phyloP scores from a whole-genome alignment of 2,329 filamentous ascomycete species.

The Epichloe sp. region DNA sequence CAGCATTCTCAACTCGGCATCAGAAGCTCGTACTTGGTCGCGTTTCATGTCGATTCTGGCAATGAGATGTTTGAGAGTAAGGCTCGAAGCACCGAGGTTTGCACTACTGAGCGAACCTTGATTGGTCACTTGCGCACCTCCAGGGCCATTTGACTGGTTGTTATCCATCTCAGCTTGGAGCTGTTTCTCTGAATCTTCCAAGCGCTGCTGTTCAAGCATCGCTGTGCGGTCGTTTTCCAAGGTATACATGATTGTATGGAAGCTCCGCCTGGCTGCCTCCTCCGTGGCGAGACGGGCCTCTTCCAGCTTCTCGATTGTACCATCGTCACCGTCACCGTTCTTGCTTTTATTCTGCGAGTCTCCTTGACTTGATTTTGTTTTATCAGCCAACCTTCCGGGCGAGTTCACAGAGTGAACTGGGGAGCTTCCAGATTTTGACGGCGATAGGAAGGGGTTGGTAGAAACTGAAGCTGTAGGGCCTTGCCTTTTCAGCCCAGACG shows the following conservation, averaged over 20 bases:
- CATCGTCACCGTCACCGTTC: slow-evolving; percentile 46
- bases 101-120: slow-evolving; percentile 86
- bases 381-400: slow-evolving; percentile 43
- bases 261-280: slow-evolving; percentile 77
- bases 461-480: slow-evolving; percentile 36
- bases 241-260: slow-evolving; percentile 89
- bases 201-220: slow-evolving; percentile 93
- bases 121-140: slow-evolving; percentile 43
- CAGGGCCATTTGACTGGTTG: slow-evolving; percentile 32
- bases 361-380: slow-evolving; percentile 34
- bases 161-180: slow-evolving; percentile 89
- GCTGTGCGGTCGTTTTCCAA: slow-evolving; percentile 89
- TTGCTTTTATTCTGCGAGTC: slow-evolving; percentile 44
- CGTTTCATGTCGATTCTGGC: slow-evolving; percentile 89
- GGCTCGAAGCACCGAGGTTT: slow-evolving; percentile 87
- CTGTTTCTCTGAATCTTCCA: slow-evolving; percentile 92
- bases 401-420: slow-evolving; percentile 50
- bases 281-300: slow-evolving; percentile 84
- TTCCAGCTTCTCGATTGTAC: slow-evolving; percentile 85
- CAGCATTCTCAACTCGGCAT: slow-evolving; percentile 78
- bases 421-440: slow-evolving; percentile 56
- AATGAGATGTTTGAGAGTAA: slow-evolving; percentile 94
- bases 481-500: slow-evolving; percentile 30
- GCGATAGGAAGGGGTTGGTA: slow-evolving; percentile 49
- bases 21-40: slow-evolving; percentile 77